These are phyloP conservation scores for Ophiosphaerella narmari DNA, from an alignment of 2,329 filamentous ascomycete species.

Conservation along the genomic window DNA sequence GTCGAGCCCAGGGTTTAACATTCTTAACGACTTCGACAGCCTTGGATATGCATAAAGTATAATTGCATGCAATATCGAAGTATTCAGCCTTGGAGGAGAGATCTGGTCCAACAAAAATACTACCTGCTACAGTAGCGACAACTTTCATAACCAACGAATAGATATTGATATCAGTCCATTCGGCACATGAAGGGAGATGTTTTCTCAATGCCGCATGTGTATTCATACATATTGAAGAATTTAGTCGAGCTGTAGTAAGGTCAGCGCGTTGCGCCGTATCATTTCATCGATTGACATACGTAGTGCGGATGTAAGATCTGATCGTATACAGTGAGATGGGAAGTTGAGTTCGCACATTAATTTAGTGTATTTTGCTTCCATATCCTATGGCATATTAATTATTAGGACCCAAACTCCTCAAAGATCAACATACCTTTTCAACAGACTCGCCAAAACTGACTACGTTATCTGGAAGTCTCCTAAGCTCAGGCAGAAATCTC, in stretches of 20 bases:
- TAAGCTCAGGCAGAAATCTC: no score
- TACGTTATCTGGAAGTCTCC: no score
- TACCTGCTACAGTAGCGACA: constrained; percentile 19
- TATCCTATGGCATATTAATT: no score
- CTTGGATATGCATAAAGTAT: constrained; percentile 5
- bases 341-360: no score
- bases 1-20: not conserved
- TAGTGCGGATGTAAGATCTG: no score
- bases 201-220: constrained; percentile 12
- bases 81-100: constrained; percentile 13
- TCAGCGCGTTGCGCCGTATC: not conserved
- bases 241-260: constrained; percentile 9
- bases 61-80: constrained; percentile 14
- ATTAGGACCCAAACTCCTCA: no score
- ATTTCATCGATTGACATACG: no score
- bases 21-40: not conserved
- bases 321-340: no score
- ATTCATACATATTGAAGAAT: constrained; percentile 12
- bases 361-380: no score
- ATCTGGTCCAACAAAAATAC: constrained; percentile 12
- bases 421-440: no score
- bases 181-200: constrained; percentile 10
- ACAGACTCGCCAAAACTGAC: no score
- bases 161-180: constrained; percentile 16
- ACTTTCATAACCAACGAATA: constrained; percentile 11